phyloP scores from a whole-genome alignment of 2,329 filamentous ascomycete species.

The Periconia digitata region DNA sequence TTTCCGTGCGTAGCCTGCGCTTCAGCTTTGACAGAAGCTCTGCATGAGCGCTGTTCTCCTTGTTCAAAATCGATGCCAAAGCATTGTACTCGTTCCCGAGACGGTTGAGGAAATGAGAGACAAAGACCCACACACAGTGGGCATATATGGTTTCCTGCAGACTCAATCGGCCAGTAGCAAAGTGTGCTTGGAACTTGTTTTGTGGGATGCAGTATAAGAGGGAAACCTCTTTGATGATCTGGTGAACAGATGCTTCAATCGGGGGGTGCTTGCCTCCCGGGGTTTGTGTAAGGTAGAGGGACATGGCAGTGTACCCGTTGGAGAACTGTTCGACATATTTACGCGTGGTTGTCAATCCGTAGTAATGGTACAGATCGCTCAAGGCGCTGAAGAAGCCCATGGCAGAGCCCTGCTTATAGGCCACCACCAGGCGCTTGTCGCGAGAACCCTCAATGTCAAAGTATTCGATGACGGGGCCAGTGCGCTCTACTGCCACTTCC shows the following conservation, averaged over 20 bases:
- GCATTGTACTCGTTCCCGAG: slow-evolving; percentile 90
- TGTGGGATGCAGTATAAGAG: slow-evolving; percentile 96
- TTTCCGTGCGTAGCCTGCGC: slow-evolving; percentile 91
- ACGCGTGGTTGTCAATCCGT: slow-evolving; percentile 90
- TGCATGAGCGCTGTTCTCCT: slow-evolving; percentile 79
- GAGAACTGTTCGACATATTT: slow-evolving; percentile 99
- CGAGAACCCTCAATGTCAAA: slow-evolving; percentile 90
- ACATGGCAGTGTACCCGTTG: slow-evolving; percentile 97
- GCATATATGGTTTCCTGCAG: slow-evolving; percentile 97
- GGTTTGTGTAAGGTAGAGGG: slow-evolving; percentile 81
- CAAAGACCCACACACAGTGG: slow-evolving; percentile 96
- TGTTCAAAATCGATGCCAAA: slow-evolving; percentile 76
- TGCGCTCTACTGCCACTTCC: slow-evolving; percentile 76
- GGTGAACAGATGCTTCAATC: slow-evolving; percentile 92
- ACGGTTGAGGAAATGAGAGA: slow-evolving; percentile 96
- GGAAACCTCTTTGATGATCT: slow-evolving; percentile 98
- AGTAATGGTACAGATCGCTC: slow-evolving; percentile 97
- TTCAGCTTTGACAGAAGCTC: slow-evolving; percentile 92
- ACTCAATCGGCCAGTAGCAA: slow-evolving; percentile 81
- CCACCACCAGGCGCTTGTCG: slow-evolving; percentile 92
- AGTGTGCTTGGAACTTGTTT: slow-evolving; percentile 91
- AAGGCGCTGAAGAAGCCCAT: slow-evolving; percentile 92
- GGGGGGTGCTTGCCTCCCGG: slow-evolving; percentile 66
- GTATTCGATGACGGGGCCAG: slow-evolving; percentile 94
- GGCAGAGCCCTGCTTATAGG: slow-evolving; percentile 90